These are phyloP conservation scores for Hypoxylon sp. DNA, from an alignment of 2,329 filamentous ascomycete species.

Conservation along the genomic window DNA sequence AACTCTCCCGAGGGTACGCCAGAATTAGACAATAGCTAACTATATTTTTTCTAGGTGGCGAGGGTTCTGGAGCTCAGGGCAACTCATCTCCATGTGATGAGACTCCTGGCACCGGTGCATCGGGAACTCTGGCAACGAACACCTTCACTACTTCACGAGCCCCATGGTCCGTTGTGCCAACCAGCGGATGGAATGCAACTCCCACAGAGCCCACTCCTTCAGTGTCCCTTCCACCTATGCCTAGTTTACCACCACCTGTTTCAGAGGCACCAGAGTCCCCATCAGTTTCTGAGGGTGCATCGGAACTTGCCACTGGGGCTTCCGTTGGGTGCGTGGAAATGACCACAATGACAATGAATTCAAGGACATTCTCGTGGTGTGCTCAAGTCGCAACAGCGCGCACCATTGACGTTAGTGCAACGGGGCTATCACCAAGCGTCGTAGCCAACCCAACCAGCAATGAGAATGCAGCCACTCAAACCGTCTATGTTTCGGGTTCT, in stretches of 20 bases:
- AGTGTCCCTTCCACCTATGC: constrained; percentile 37
- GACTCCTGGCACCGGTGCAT: constrained; percentile 36
- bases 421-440: constrained; percentile 21
- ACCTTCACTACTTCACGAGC: constrained; percentile 41
- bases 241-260: constrained; percentile 47
- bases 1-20: neutral
- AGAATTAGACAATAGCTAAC: constrained; percentile 17
- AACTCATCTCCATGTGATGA: constrained; percentile 42
- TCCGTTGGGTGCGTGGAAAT: constrained; percentile 47
- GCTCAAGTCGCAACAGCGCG: constrained; percentile 47
- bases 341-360: constrained; percentile 50
- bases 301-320: constrained; percentile 35
- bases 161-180: constrained; percentile 50
- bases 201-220: constrained; percentile 41
- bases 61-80: constrained; percentile 11
- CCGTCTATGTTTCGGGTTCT: constrained; percentile 8
- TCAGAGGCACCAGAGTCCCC: constrained; percentile 37
- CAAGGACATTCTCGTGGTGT: constrained; percentile 53
- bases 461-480: neutral
- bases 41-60: constrained; percentile 20
- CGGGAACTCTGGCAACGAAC: constrained; percentile 38
- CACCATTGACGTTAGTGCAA: constrained; percentile 25
- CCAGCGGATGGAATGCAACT: constrained; percentile 53
- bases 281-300: constrained; percentile 16
- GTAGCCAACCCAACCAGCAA: constrained; percentile 28